Conservation (phyloP, 257 asterid species). For the Jacaranda mimosifolia region DNA sequence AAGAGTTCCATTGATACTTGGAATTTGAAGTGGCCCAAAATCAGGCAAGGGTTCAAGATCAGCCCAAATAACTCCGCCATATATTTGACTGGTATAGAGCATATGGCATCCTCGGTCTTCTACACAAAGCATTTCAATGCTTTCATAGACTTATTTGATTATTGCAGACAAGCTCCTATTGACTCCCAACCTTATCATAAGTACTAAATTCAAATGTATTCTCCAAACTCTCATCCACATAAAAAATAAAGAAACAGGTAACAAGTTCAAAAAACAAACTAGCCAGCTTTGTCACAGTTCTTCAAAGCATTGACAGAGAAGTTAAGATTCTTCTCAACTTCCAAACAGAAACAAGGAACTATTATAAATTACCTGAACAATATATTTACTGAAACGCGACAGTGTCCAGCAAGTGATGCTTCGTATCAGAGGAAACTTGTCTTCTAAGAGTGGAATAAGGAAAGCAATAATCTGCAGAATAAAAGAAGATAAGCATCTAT, state of each 20-base stretch:
- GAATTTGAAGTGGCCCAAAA: constrained; percentile 1
- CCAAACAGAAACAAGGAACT: constrained; percentile 16
- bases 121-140: neutral
- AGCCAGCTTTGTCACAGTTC: neutral
- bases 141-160: neutral
- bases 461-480: constrained; percentile 80
- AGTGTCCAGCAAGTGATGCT: constrained; percentile 99
- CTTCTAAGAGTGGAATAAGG: constrained; percentile 93
- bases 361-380: constrained; percentile 76
- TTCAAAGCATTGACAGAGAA: neutral
- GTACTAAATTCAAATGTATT: neutral
- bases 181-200: neutral
- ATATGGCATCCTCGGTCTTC: neutral
- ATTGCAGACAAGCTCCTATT: neutral
- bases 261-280: neutral
- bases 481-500: constrained; percentile 17
- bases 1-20: neutral
- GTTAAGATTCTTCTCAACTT: neutral
- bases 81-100: neutral
- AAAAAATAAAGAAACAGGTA: neutral
- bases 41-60: neutral
- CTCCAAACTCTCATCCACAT: neutral
- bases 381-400: constrained; percentile 95
- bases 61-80: neutral
- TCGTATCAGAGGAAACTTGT: constrained; percentile 93